phyloP scores from a whole-genome alignment of 768 basidiomycete genomes.

The Mycena vulgaris region DNA sequence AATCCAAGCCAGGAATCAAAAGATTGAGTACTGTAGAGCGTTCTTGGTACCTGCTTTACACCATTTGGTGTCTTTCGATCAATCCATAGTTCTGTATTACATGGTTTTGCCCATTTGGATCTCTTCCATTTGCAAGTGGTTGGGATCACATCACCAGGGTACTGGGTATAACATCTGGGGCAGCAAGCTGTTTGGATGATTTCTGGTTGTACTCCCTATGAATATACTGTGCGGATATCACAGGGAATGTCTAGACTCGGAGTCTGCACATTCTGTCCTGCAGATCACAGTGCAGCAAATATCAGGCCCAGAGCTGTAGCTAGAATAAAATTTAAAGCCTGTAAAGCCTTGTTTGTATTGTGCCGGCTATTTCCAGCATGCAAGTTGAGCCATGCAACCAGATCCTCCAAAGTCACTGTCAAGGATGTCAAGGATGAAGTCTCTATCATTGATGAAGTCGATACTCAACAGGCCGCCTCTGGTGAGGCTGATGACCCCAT shows the following conservation, averaged over 20 bases:
- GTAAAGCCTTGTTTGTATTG: neutral
- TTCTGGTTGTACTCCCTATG: too few relatives aligned
- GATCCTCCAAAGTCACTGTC: too few relatives aligned
- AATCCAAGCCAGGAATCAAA: constrained; percentile 48
- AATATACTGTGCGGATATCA: too few relatives aligned
- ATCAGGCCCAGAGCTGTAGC: neutral
- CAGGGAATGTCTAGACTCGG: too few relatives aligned
- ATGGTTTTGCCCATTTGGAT: neutral
- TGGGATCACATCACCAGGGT: neutral
- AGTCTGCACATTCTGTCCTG: too few relatives aligned
- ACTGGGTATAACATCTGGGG: too few relatives aligned
- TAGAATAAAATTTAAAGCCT: neutral
- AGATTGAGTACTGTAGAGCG: constrained; percentile 43
- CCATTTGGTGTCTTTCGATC: constrained; percentile 24
- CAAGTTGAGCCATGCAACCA: too few relatives aligned
- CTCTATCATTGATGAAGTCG: too few relatives aligned
- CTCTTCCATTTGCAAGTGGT: neutral
- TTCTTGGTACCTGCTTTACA: constrained; percentile 38
- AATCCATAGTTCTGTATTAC: neutral
- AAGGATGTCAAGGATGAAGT: too few relatives aligned
- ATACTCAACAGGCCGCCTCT: too few relatives aligned
- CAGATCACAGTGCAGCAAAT: neutral
- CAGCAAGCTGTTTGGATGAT: too few relatives aligned
- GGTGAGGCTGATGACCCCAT: too few relatives aligned
- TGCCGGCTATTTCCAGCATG: neutral